Evolutionary conservation across 768 basidiomycete species (phyloP), one percentile per base, ranked within the genome.

Genomic region (Xerocomellus dryophilus): DNA sequence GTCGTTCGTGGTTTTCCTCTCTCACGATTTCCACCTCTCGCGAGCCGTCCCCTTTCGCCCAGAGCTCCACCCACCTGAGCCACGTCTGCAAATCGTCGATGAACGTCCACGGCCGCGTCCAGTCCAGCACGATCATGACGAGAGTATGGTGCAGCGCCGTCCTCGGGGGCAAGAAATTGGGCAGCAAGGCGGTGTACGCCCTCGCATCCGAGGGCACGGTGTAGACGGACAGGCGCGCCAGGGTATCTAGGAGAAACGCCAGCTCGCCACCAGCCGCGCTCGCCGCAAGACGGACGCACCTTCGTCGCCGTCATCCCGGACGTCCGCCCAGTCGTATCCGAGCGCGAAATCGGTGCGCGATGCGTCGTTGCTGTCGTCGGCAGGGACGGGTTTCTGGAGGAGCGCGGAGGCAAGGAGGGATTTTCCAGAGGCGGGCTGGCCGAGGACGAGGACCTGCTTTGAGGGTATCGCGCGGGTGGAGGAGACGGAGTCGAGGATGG

Each of bases 41-140:
- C 8, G 85, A 78, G 34, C 55, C 59, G 57, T 91, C 88, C 3
- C 83, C 83, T 51, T 83, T 81, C 0, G 82, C 80, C 91, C 92
- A 93, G 23, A 72, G 71, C 64, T 96, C 91, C 7, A 97, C 78
- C 90, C 93, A 94, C 43, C 68, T 71, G 43, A 98, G 73, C 96
- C 96, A 98, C 43, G 74, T 80, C 56, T 89, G 76, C 10, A 99
- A 73, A 63, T 98, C 88, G 14, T 88, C 82, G 2, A 97, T 74
- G 68, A 98, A 98, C 1, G 85, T 82, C 84, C 92, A 95, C 1
- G 96, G 96, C 59, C 82, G 82, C 61, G 93, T 96, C 96, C 97
- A 99, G 69, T 99, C 96, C 10, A 99, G 74, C 0, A 86, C 83
- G 61, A 98, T 88, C 64, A 97, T 73, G 42, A 93, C 83, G 29